Conservation (phyloP, 2,329 filamentous ascomycete genomes). For the Colletotrichum agaves region DNA sequence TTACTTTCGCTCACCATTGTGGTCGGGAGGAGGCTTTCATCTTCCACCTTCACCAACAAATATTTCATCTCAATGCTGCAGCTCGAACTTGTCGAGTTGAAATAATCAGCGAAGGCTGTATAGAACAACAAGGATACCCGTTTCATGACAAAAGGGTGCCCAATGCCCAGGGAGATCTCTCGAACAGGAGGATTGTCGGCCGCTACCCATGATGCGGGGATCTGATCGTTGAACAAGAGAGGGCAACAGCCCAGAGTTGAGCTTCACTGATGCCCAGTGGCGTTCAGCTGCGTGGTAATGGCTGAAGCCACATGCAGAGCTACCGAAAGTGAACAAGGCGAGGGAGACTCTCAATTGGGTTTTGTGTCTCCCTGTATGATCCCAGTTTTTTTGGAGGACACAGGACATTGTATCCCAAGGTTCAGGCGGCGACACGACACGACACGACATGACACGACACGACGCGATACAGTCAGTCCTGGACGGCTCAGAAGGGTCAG, state of each 20-base stretch:
- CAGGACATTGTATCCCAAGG: background rate
- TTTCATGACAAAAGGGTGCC: background rate
- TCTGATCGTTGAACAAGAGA: background rate
- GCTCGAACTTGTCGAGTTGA: too few species aligned
- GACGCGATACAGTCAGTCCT: background rate
- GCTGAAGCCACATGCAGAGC: slow-evolving; percentile 8
- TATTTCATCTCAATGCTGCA: too few species aligned
- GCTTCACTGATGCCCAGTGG: background rate
- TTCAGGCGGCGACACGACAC: background rate
- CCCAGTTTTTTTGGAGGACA: background rate
- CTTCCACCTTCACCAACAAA: too few species aligned
- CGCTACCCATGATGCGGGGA: background rate
- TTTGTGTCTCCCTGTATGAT: slow-evolving; percentile 11
- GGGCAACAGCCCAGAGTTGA: background rate
- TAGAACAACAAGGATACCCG: background rate
- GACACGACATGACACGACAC: background rate
- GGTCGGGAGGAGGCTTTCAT: too few species aligned
- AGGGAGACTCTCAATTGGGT: background rate
- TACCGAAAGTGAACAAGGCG: background rate
- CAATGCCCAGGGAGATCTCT: background rate
- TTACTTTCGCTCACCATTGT: too few species aligned
- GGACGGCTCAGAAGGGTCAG: slow-evolving; percentile 17
- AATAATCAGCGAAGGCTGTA: background rate
- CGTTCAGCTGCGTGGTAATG: slow-evolving; percentile 1
- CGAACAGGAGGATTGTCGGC: background rate